Percentiles rank a stretch among this genome's conserved stretches.
These are phyloP conservation scores for Neophaeococcomyces mojaviensis DNA, from an alignment of 2,329 filamentous ascomycete genomes.

Conservation along the genomic window DNA sequence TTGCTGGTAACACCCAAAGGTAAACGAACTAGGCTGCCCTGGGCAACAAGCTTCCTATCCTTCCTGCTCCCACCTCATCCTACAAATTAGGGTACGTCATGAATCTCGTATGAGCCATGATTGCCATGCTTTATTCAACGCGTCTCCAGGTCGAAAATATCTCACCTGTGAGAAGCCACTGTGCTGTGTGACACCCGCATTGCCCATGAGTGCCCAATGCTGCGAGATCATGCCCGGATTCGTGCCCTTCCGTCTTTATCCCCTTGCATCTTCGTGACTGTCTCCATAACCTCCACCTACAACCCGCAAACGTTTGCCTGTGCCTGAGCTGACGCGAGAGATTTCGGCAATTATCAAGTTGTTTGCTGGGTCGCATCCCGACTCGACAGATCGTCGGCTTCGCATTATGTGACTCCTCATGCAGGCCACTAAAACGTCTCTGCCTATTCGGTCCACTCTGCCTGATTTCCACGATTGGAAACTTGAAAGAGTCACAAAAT, in stretches of 20 bases:
- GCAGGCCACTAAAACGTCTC: neutral
- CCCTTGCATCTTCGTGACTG: neutral
- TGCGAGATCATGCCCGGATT: neutral
- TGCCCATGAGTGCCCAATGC: neutral
- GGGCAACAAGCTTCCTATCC: slow-evolving; percentile 1
- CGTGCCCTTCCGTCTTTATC: neutral
- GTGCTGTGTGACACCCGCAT: slow-evolving; percentile 4
- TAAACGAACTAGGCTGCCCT: slow-evolving; percentile 5
- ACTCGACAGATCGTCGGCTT: neutral
- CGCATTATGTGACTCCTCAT: neutral
- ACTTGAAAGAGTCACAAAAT: slow-evolving; percentile 1
- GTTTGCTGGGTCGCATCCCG: neutral
- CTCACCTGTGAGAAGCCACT: neutral
- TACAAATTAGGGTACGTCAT: slow-evolving; percentile 4
- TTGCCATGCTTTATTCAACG: neutral
- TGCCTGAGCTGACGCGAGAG: neutral
- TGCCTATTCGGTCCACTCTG: neutral
- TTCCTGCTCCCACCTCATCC: neutral
- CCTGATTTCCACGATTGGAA: neutral
- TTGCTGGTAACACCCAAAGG: too few species aligned
- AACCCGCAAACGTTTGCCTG: too few species aligned
- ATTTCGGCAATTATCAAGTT: neutral
- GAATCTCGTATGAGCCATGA: neutral
- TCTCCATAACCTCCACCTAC: neutral
- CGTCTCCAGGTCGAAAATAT: neutral